A percentile compares a stretch with the other conserved stretches of the same genome.
These are phyloP conservation scores for Thelonectria blattea DNA, from an alignment of 2,329 filamentous ascomycete genomes.

Conservation along the genomic window DNA sequence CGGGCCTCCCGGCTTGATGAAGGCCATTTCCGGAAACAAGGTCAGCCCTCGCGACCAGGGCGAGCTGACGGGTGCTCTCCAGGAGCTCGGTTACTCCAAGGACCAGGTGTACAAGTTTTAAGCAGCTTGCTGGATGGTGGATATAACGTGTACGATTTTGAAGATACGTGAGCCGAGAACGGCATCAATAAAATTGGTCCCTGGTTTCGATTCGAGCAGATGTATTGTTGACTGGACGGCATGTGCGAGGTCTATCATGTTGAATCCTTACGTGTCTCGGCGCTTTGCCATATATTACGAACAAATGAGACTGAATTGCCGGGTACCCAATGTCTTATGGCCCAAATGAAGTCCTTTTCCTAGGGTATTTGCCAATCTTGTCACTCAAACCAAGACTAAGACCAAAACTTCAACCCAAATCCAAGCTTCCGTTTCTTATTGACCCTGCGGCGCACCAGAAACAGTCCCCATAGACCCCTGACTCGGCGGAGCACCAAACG, in stretches of 20 bases:
- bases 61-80: conserved; percentile 80
- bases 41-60: conserved; percentile 93
- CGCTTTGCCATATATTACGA: neutral
- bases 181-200: conserved; percentile 33
- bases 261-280: neutral
- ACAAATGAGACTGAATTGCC: no score
- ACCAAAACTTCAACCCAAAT: no score
- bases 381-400: no score
- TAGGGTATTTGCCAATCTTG: no score
- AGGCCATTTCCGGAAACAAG: conserved; percentile 89
- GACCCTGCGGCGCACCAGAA: no score
- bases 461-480: neutral
- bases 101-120: conserved; percentile 97
- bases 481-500: neutral
- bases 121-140: conserved; percentile 7
- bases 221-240: no score
- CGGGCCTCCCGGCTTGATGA: conserved; percentile 91
- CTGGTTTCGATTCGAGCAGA: neutral
- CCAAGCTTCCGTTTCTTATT: no score
- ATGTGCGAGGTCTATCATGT: neutral
- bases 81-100: conserved; percentile 73
- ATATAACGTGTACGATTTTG: conserved; percentile 32
- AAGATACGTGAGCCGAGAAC: conserved; percentile 29
- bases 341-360: no score
- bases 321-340: no score